Evolutionary conservation across 352 stramenopile species (phyloP).

Genomic region (Pythium phragmitis): DNA sequence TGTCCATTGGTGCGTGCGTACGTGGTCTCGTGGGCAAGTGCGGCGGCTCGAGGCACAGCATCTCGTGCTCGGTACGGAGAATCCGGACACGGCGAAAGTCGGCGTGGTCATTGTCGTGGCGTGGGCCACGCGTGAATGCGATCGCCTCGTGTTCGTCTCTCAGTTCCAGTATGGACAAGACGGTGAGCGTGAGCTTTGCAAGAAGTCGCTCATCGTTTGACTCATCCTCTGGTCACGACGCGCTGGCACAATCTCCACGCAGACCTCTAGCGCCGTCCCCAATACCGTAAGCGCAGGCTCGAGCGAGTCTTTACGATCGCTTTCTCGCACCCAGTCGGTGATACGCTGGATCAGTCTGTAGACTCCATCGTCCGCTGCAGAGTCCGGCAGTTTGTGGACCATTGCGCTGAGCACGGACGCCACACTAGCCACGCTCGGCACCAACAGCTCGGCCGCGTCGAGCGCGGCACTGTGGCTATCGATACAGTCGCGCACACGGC

Average conservation of each 20-base stretch:
- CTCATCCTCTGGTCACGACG: background rate
- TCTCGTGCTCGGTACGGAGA: slow-evolving; percentile 29
- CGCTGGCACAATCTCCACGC: slow-evolving; percentile 18
- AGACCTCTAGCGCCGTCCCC: slow-evolving; percentile 16
- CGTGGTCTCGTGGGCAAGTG: slow-evolving; percentile 10
- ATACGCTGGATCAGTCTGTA: slow-evolving; percentile 6
- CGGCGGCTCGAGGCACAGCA: slow-evolving; percentile 22
- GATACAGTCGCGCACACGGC: slow-evolving; percentile 14
- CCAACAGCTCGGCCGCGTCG: background rate
- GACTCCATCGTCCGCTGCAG: slow-evolving; percentile 16
- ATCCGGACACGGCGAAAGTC: slow-evolving; percentile 18
- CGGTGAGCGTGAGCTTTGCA: background rate
- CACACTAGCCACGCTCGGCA: background rate
- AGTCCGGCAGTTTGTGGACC: slow-evolving; percentile 9
- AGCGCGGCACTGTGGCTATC: background rate
- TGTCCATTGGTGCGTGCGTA: background rate
- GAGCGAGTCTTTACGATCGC: background rate
- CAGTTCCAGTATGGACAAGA: too few species aligned
- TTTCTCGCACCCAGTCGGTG: slow-evolving; percentile 1
- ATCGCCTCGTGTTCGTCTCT: background rate
- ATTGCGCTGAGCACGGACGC: slow-evolving; percentile 8
- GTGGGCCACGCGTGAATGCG: slow-evolving; percentile 8
- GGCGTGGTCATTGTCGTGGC: slow-evolving; percentile 28
- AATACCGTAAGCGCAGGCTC: background rate
- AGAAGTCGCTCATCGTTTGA: slow-evolving; percentile 6